phyloP scores from a whole-genome alignment of 1,139 yeast genomes.

The Dujonia santamariae region DNA sequence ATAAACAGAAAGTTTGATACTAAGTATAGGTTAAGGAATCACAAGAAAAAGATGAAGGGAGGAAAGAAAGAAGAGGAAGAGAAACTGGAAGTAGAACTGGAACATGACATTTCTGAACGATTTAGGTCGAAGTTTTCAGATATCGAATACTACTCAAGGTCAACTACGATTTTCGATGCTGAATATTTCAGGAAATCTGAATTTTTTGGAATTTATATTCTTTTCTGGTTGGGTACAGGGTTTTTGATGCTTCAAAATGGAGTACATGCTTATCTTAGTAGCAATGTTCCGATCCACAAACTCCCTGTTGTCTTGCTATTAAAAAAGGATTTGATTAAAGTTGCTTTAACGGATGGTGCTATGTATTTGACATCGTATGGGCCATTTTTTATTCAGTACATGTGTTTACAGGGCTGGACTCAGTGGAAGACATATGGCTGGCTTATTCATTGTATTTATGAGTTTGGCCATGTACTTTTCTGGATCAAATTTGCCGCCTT shows the following conservation, averaged over 20 bases:
- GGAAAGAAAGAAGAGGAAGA: neutral
- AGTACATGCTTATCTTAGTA: constrained; percentile 39
- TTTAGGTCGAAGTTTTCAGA: constrained; percentile 39
- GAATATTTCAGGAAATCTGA: constrained; percentile 35
- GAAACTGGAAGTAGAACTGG: neutral
- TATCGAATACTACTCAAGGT: constrained; percentile 35
- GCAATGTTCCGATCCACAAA: constrained; percentile 27
- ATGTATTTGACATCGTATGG: constrained; percentile 68
- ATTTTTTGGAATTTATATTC: constrained; percentile 64
- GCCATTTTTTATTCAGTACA: constrained; percentile 52
- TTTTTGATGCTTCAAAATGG: constrained; percentile 47
- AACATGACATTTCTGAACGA: neutral
- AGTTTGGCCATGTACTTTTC: constrained; percentile 46
- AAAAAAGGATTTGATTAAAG: constrained; percentile 53
- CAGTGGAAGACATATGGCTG: constrained; percentile 64
- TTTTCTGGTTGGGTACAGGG: constrained; percentile 66
- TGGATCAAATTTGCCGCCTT: constrained; percentile 53
- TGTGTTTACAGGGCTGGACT: constrained; percentile 39
- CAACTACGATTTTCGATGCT: constrained; percentile 51
- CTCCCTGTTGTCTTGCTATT: constrained; percentile 53
- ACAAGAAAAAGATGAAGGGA: neutral
- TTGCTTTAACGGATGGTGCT: constrained; percentile 63
- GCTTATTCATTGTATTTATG: constrained; percentile 56
- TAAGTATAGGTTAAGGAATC: neutral
- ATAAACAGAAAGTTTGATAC: neutral